phyloP scores from a whole-genome alignment of 306 rosid species.

The Vigna nakashimae region DNA sequence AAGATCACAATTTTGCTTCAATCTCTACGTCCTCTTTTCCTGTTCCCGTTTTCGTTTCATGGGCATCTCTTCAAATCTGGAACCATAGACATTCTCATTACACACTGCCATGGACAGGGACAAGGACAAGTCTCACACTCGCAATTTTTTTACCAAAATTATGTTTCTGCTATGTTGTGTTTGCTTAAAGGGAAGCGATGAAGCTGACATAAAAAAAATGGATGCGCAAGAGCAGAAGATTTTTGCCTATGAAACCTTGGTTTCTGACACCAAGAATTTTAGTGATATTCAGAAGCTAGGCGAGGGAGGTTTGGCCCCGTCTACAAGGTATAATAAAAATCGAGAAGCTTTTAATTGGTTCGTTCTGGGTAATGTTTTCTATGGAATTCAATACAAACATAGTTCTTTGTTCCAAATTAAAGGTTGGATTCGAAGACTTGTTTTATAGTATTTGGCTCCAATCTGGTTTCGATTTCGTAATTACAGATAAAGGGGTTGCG shows the following conservation, averaged over 20 bases:
- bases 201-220: conserved; percentile 74
- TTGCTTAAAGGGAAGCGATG: conserved; percentile 58
- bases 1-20: conserved; percentile 18
- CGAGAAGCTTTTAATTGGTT: conserved; percentile 4
- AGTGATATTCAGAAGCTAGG: conserved; percentile 72
- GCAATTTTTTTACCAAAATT: conserved; percentile 37
- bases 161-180: conserved; percentile 36
- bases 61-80: conserved; percentile 48
- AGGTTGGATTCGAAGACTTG: too few species aligned
- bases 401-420: too few species aligned
- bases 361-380: neutral
- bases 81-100: conserved; percentile 12
- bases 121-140: conserved; percentile 60
- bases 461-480: too few species aligned
- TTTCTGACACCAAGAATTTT: conserved; percentile 80
- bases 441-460: too few species aligned
- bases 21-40: neutral
- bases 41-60: conserved; percentile 39
- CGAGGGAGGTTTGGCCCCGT: conserved; percentile 82
- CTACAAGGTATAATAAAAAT: conserved; percentile 63
- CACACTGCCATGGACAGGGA: conserved; percentile 34
- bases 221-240: conserved; percentile 85
- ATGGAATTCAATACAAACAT: too few species aligned
- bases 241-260: conserved; percentile 65
- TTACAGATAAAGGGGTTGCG: accelerated